These are phyloP conservation scores for Marasmius oreades DNA, from an alignment of 1,284 basidiomycete genomes.

Conservation along the genomic window DNA sequence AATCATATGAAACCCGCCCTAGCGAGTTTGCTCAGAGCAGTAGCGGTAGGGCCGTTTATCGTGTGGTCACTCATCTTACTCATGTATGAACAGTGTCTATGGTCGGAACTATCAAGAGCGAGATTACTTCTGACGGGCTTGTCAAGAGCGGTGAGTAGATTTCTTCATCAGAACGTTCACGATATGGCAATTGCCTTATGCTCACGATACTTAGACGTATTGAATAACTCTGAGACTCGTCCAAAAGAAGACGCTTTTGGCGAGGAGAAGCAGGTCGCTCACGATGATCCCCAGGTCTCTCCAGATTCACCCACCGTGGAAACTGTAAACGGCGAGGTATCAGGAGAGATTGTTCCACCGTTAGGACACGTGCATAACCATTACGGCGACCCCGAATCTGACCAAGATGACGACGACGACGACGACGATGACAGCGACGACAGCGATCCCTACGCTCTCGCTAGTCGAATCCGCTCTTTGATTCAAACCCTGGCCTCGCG, in stretches of 20 bases:
- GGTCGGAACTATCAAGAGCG: no score
- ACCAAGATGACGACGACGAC: not conserved
- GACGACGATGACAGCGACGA: not conserved
- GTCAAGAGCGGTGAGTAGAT: no score
- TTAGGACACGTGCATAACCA: not conserved
- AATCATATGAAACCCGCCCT: no score
- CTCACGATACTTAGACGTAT: no score
- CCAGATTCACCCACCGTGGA: not conserved
- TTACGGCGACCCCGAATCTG: not conserved
- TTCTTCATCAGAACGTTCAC: no score
- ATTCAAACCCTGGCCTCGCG: not conserved
- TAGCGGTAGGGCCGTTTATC: no score
- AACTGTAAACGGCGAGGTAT: not conserved
- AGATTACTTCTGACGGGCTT: no score
- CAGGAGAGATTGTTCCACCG: not conserved
- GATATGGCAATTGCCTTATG: no score
- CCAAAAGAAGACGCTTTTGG: not conserved
- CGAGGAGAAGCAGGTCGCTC: not conserved
- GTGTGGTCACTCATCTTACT: no score
- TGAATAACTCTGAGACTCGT: no score
- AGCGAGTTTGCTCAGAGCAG: no score
- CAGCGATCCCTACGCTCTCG: not conserved
- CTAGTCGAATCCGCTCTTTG: not conserved
- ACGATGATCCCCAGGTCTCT: not conserved
- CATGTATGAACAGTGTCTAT: no score